Evolutionary conservation across 1,139 yeast species (phyloP).

Genomic region (Hemisphaericaspora xylanilytica): DNA sequence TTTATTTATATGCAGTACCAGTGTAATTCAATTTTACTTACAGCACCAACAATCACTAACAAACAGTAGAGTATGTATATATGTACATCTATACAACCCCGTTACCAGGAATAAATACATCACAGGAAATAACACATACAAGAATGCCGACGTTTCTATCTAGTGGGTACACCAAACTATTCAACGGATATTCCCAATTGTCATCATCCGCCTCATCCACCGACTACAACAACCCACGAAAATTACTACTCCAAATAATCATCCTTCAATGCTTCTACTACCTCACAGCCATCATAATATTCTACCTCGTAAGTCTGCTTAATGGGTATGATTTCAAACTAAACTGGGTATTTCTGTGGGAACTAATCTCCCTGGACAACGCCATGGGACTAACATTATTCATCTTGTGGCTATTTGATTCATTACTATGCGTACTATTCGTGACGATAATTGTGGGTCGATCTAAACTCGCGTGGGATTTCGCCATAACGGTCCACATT

Average conservation of each 20-base stretch:
- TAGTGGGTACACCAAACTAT: conserved; percentile 24
- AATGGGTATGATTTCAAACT: conserved; percentile 63
- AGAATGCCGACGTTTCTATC: neutral
- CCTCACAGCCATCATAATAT: conserved; percentile 55
- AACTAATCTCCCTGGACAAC: conserved; percentile 67
- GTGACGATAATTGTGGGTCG: conserved; percentile 88
- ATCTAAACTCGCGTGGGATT: conserved; percentile 93
- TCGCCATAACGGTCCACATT: conserved; percentile 85
- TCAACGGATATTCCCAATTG: too few relatives aligned
- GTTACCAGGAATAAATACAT: too few relatives aligned
- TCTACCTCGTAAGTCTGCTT: conserved; percentile 54
- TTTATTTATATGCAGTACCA: neutral
- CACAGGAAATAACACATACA: neutral
- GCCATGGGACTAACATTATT: conserved; percentile 77
- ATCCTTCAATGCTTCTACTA: conserved; percentile 67
- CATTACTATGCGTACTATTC: conserved; percentile 73
- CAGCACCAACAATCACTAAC: too few relatives aligned
- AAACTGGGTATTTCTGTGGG: conserved; percentile 83
- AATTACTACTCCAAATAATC: conserved; percentile 52
- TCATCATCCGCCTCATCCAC: conserved; percentile 19
- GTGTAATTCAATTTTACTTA: too few relatives aligned
- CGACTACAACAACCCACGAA: conserved; percentile 39
- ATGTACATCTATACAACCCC: too few relatives aligned
- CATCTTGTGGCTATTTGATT: conserved; percentile 75
- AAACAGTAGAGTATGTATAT: too few relatives aligned